Base-by-base conservation (phyloP, 805 yeast species). In the Saturnispora galanensis region DNA sequence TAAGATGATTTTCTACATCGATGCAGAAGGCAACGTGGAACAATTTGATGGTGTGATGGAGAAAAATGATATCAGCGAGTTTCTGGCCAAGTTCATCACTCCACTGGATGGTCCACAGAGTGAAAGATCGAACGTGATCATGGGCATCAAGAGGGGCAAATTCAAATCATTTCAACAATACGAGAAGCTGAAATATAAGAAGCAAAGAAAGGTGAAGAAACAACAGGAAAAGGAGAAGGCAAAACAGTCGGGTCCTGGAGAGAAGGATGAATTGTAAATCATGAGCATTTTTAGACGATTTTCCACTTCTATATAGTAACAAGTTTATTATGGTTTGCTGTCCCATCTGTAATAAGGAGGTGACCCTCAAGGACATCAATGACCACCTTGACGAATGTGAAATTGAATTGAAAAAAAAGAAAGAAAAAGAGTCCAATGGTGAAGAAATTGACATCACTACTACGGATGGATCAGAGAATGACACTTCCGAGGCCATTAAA, bases 71-170 rank as follows among this genome's bases (percentile, higher is more conserved):
- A 51, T 72, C 26, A 47, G 64, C 5, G 42, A 57, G 31, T 71
- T 59, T 47, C 39, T 71, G 8, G 35, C 53, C 3, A 41, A 55
- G 9, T 63, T 53, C 45, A 66, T 58, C 1, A 51, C 45, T 2
- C 65, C 73, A 0, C 35, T 44, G 6, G 71, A 67, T 40, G 70
- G 72, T 13, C 60, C 61, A 6, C 41, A 47, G 17, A 60, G 67
- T 43, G 55, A 50, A 35, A 52, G 57, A 17, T 57, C 54, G 1
- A 31, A 45, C 4, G 40, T 55, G 9, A 42, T 64, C 31, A 40
- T 50, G 16, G 57, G 56, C 5, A 41, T 58, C 17, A 50, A 45
- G n/a, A 13, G 38, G 2, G 60, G 61, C 4, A 51, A 50, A 9
- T 45, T 40, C 39, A 59, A 56, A 41, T 52, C 47, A 42, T 49